These are phyloP conservation scores for Rutidosis leptorrhynchoides DNA, from an alignment of 129 eudicot genomes.

Conservation along the genomic window DNA sequence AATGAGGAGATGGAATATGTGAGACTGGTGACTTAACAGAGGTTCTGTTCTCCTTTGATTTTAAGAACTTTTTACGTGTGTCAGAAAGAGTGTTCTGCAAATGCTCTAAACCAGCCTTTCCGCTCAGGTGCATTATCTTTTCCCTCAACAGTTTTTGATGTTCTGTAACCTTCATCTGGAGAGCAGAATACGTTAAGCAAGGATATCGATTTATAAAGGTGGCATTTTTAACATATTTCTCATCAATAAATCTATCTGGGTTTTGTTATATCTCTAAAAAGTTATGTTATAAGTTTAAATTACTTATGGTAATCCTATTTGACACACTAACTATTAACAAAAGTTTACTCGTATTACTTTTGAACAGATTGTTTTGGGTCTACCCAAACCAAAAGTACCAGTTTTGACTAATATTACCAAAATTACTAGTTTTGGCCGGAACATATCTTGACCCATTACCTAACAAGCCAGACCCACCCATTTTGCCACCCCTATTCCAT, in stretches of 20 bases:
- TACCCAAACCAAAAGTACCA: not conserved
- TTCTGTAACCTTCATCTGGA: constrained; percentile 55
- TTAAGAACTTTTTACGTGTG: constrained; percentile 54
- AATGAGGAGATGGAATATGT: constrained; percentile 41
- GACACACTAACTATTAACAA: not conserved
- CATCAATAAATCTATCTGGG: not conserved
- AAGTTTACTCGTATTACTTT: not conserved
- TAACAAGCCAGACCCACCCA: not conserved
- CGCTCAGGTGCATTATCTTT: constrained; percentile 72
- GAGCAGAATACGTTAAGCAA: constrained; percentile 12
- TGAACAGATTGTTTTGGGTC: not conserved
- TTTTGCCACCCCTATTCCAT: not conserved
- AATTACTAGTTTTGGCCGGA: not conserved
- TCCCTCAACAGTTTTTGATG: constrained; percentile 82
- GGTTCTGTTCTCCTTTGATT: constrained; percentile 54
- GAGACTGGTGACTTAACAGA: constrained; percentile 40
- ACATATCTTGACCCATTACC: constrained; percentile 6
- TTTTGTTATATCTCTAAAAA: not conserved
- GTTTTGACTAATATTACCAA: not conserved
- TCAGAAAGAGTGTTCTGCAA: constrained; percentile 75
- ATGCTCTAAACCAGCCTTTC: constrained; percentile 83
- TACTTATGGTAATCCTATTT: not conserved
- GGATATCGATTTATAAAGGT: not conserved
- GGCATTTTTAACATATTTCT: constrained; percentile 1
- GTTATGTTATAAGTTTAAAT: not conserved